Conservation (phyloP, 2,329 filamentous ascomycete genomes). For the Cordyceps cicadae region DNA sequence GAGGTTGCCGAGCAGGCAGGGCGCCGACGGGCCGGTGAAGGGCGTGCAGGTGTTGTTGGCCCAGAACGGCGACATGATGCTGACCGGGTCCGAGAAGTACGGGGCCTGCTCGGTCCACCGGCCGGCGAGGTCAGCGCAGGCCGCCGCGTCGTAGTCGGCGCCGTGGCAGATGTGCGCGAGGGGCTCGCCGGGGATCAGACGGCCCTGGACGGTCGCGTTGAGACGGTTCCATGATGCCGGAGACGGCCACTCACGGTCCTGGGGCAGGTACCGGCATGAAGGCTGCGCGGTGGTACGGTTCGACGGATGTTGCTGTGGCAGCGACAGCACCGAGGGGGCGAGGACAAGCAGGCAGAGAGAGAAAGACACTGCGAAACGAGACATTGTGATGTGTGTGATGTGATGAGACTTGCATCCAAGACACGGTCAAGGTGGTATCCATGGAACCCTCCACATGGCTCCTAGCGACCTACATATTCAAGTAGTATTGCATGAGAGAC, state of each 20-base stretch:
- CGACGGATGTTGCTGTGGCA: not conserved
- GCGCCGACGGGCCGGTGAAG: constrained; percentile 27
- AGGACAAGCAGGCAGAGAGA: not conserved
- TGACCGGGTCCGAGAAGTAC: not conserved
- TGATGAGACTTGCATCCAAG: not conserved
- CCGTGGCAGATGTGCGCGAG: constrained; percentile 45
- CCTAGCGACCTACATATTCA: not conserved
- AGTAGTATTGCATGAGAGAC: not conserved
- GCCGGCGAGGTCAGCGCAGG: constrained; percentile 30
- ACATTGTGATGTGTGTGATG: not conserved
- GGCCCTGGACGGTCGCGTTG: constrained; percentile 42
- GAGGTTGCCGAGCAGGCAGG: constrained; percentile 36
- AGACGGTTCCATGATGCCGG: constrained; percentile 37
- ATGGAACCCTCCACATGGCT: not conserved
- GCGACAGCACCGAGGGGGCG: not conserved
- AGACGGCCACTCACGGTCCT: constrained; percentile 46
- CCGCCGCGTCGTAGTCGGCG: constrained; percentile 33
- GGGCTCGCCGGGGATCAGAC: constrained; percentile 44
- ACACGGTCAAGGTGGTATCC: not conserved
- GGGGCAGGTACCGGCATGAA: constrained; percentile 39
- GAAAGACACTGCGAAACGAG: not conserved
- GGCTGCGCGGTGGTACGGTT: not conserved
- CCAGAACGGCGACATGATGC: constrained; percentile 30
- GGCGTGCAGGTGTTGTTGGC: constrained; percentile 31
- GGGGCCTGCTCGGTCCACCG: constrained; percentile 24